Base-by-base conservation (phyloP, 306 rosid genomes). In the Begonia masoniana region DNA sequence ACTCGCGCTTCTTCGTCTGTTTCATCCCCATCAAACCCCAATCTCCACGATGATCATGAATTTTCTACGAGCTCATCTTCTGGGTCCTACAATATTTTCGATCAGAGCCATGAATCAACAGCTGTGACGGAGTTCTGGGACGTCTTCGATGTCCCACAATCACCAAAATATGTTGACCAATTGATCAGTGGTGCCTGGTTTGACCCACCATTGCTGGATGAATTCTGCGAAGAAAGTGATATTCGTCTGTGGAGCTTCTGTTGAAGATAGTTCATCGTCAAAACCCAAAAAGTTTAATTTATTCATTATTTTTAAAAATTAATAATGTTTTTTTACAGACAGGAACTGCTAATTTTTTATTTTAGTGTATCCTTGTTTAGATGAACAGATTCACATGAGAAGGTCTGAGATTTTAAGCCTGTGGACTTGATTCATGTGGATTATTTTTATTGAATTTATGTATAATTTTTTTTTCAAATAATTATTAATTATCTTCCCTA, bases 201-300 rank as follows among this genome's bases (percentile, higher is more conserved):
- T 60, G 84, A 72, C 67, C 80, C 93, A 1, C 65, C 71, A 16
- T 4, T 68, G 66, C 14, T 69, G 9, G 62, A 73, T 57, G 89
- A 80, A 65, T 49, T 76, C 9, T 80, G 74, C 14, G 96, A 83
- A 68, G 96, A 87, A 61, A 69, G 65, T 55, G 94, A 83, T 41
- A 80, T 87, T 70, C 73, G 59, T 39, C 67, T 87, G 69, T 87
- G 96, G 96, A 83, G 73, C 67, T 87, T 87, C 82, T 76, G 89
- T 71, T 84, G 71, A 81, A 42, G 47, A 31, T 31, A 31, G 39
- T 31, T 31, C 39, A 31, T 31, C 39, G 1, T 31, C 39, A 5
- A 31, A 6, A 5, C 9, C 8, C 39, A 31, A 5, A 5, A 1
- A 31, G 9, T 5, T 31, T 31, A 0, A 31, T 31, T 31, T 5